A percentile compares a stretch with the other conserved stretches of the same genome.
These are phyloP conservation scores for Teunomyces lycoperdinae DNA, from an alignment of 805 yeast genomes.

Conservation along the genomic window DNA sequence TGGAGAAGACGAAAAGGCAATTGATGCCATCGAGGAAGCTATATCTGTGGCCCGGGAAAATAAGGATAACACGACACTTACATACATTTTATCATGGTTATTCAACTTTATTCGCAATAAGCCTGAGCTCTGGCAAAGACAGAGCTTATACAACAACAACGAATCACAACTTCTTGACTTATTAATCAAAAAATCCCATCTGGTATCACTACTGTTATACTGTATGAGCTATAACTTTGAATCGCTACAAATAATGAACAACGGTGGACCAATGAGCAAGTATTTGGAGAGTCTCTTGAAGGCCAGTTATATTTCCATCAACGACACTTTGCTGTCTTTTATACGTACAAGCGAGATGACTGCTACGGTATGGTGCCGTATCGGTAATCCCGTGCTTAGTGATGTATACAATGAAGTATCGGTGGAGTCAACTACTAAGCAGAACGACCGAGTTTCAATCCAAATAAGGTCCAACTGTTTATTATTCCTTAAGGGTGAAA, in stretches of 20 bases:
- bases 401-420: constrained; percentile 49
- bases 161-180: constrained; percentile 67
- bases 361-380: constrained; percentile 49
- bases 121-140: constrained; percentile 52
- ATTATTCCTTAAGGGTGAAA: constrained; percentile 36
- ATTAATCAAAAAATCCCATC: constrained; percentile 51
- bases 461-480: constrained; percentile 37
- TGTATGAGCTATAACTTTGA: constrained; percentile 69
- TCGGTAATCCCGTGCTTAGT: constrained; percentile 48
- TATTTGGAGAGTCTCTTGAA: constrained; percentile 57
- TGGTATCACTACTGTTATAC: constrained; percentile 46
- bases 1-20: constrained; percentile 63
- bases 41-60: constrained; percentile 84
- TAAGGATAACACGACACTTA: constrained; percentile 69
- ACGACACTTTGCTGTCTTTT: constrained; percentile 42
- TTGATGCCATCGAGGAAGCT: constrained; percentile 82
- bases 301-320: constrained; percentile 53
- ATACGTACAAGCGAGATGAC: constrained; percentile 45
- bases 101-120: constrained; percentile 65
- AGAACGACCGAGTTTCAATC: constrained; percentile 38
- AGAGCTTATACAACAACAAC: constrained; percentile 48
- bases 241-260: constrained; percentile 50
- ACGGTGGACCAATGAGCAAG: constrained; percentile 45
- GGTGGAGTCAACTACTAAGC: constrained; percentile 32
- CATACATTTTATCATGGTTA: constrained; percentile 71